phyloP scores from a whole-genome alignment of 192 early-diverging fungal genomes.

The Dissophora ornata region DNA sequence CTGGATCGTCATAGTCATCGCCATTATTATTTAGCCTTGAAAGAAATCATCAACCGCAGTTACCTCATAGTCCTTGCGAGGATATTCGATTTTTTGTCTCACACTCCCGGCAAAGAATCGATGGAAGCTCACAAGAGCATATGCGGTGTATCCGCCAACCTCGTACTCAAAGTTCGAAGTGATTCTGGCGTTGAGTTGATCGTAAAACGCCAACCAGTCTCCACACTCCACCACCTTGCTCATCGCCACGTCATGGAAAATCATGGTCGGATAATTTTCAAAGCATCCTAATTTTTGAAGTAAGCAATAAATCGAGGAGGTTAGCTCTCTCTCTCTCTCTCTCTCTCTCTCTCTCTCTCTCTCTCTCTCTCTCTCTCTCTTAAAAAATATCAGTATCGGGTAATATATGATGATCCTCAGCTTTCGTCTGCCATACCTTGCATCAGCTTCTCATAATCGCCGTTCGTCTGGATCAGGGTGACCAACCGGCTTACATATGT shows the following conservation, averaged over 20 bases:
- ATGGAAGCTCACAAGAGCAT: constrained; percentile 80
- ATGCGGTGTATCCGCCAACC: constrained; percentile 75
- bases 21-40: background rate
- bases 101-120: constrained; percentile 80
- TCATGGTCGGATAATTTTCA: constrained; percentile 88
- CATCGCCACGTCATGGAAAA: constrained; percentile 79
- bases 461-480: constrained; percentile 66
- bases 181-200: constrained; percentile 68
- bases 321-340: too few relatives aligned
- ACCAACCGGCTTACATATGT: constrained; percentile 66
- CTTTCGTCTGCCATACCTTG: constrained; percentile 74
- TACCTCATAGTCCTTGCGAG: constrained; percentile 82
- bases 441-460: constrained; percentile 90
- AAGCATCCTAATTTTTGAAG: constrained; percentile 75
- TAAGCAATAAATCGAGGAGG: background rate
- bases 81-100: constrained; percentile 74
- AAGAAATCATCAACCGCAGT: constrained; percentile 12
- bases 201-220: constrained; percentile 88
- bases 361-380: too few relatives aligned
- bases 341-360: too few relatives aligned
- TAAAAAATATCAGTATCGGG: too few relatives aligned
- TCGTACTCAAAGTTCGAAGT: constrained; percentile 62
- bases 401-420: background rate
- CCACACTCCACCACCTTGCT: constrained; percentile 72
- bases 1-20: too few relatives aligned